Conservation (phyloP, 345 rosid genomes). For the Eucalyptus decipiens region DNA sequence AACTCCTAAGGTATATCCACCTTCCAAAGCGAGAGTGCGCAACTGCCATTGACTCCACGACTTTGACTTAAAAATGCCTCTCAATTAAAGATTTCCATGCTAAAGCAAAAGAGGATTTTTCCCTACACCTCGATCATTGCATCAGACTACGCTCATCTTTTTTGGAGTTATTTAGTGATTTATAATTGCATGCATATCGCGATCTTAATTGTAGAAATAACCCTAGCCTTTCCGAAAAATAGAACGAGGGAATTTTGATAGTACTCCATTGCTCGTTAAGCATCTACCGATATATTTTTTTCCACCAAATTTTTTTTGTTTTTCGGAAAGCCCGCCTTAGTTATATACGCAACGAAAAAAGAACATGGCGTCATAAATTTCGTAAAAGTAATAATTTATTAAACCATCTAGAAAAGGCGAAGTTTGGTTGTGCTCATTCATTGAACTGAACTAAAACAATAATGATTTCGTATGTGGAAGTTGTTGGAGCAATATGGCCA, state of each 20-base stretch:
- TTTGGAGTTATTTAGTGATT: neutral
- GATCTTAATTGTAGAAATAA: neutral
- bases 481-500: neutral
- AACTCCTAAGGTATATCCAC: neutral
- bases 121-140: neutral
- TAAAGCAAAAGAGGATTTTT: neutral
- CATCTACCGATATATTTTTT: neutral
- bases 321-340: neutral
- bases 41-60: neutral
- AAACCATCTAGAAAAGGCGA: neutral
- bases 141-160: neutral
- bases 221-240: neutral
- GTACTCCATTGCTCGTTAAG: neutral
- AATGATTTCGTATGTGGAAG: neutral
- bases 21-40: neutral
- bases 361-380: neutral
- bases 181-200: neutral
- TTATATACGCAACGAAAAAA: neutral
- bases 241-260: neutral
- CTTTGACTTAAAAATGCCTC: neutral
- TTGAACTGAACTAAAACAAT: neutral
- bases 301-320: fast-evolving
- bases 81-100: neutral
- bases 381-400: neutral
- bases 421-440: neutral